Base-by-base conservation (phyloP, 2,329 filamentous ascomycete genomes). In the Xylogone sp. region DNA sequence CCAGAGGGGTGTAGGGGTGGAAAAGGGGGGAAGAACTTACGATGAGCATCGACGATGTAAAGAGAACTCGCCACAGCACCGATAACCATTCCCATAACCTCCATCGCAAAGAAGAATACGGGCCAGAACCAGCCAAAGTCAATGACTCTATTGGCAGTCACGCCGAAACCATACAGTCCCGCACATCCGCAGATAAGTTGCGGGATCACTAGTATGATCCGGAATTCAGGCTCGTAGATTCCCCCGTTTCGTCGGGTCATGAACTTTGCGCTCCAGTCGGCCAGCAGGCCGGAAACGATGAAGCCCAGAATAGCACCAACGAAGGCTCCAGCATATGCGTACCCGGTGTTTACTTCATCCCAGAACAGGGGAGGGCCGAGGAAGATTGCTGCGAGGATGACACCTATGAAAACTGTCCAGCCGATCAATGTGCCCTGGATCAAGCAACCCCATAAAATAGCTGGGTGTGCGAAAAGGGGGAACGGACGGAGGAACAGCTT, bases 361-460 rank as follows among this genome's bases (percentile, higher is more conserved):
- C 92, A 96, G 75, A 84, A 94, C 42, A 92, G 81, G 1, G 90
- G 89, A 2, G 87, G 86, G 2, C 86, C 85, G 45, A 95, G 78
- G 72, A 94, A 93, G 59, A 95, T 85, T 53, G 86, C 82, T n/a
- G 86, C 87, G 44, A 95, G 73, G 58, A 94, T 83, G 54, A 94
- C 86, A 51, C 89, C 88, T 58, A 96, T 93, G 64, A 97, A 90
- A 16, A 97, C 89, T 1, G 92, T 96, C 92, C 93, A 97, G 57
- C 92, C 93, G 63, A 97, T 96, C 64, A 96, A 82, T 3, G 88
- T 83, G 16, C 92, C 92, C 75, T 96, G 92, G 46, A 92, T 89
- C 3, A 97, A 75, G 62, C 76, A 77, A 21, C 75, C 77, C 88
- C 90, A 96, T 42, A 95, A 69, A 59, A 97, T 90, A 7, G 88